Percentiles rank a stretch among this genome's conserved stretches.
Evolutionary conservation across 1,284 basidiomycete genomes (phyloP).

Genomic region (Moesziomyces antarcticus): DNA sequence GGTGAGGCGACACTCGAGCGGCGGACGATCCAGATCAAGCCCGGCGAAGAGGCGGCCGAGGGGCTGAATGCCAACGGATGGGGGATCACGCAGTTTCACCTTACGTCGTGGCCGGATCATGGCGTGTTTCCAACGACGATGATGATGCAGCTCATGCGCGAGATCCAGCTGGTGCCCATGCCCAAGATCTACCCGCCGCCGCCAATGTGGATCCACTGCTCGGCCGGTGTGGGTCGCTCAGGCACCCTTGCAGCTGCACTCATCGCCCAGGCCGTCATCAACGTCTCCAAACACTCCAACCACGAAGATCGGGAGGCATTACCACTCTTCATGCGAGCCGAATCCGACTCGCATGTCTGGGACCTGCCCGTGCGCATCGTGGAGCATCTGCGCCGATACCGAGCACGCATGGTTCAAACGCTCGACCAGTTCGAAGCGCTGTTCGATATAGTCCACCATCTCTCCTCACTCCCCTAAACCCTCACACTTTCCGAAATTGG

Average conservation of each 20-base stretch:
- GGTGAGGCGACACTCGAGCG: conserved; percentile 15
- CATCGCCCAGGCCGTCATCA: conserved; percentile 36
- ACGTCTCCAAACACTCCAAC: background rate
- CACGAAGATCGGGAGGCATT: background rate
- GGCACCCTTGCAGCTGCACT: conserved; percentile 71
- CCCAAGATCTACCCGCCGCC: conserved; percentile 69
- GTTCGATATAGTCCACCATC: conserved; percentile 16
- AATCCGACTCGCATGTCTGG: conserved; percentile 8
- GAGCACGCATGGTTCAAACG: conserved; percentile 60
- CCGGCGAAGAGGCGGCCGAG: background rate
- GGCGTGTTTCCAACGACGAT: conserved; percentile 73
- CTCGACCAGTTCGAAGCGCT: conserved; percentile 50
- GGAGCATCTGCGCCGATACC: conserved; percentile 47
- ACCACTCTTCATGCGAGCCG: background rate
- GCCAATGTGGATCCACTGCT: conserved; percentile 83
- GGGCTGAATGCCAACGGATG: conserved; percentile 5
- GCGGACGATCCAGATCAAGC: conserved; percentile 19
- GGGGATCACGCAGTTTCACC: conserved; percentile 76
- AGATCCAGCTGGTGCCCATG: conserved; percentile 38
- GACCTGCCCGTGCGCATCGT: conserved; percentile 46
- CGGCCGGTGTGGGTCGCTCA: conserved; percentile 70
- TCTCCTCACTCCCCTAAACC: conserved; percentile 4
- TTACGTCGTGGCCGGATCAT: conserved; percentile 83
- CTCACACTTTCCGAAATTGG: background rate
- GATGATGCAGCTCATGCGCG: conserved; percentile 43